phyloP scores from a whole-genome alignment of 495 filamentous ascomycete genomes.

The Terfezia boudieri region DNA sequence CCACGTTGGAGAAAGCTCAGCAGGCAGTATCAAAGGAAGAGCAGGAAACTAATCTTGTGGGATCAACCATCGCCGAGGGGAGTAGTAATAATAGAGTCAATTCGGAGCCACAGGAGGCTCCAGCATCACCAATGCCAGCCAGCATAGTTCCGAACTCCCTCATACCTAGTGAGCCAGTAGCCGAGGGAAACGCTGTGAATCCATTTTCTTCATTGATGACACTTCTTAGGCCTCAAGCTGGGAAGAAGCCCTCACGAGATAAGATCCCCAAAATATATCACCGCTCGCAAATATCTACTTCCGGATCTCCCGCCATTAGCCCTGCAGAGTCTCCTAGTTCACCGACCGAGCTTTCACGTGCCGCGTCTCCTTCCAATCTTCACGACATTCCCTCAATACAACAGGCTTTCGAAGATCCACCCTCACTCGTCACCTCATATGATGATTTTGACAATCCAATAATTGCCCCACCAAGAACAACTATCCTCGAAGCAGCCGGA shows the following conservation, averaged over 20 bases:
- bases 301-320: background rate
- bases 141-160: no score
- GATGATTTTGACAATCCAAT: conserved; percentile 16
- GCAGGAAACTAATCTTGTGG: no score
- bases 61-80: no score
- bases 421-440: conserved; percentile 14
- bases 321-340: background rate
- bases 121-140: no score
- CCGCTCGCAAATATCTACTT: conserved; percentile 45
- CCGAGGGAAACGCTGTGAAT: conserved; percentile 6
- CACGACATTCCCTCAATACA: no score
- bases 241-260: conserved; percentile 9
- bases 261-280: conserved; percentile 53
- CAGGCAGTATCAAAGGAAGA: no score
- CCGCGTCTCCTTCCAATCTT: no score
- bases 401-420: background rate
- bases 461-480: conserved; percentile 67
- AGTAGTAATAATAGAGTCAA: no score
- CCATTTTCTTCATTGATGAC: conserved; percentile 40
- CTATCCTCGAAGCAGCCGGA: conserved; percentile 80
- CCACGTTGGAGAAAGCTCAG: no score
- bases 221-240: conserved; percentile 32
- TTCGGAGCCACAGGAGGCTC: no score
- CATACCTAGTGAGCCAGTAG: background rate
- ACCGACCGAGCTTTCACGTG: no score